Conservation (phyloP, 2,329 filamentous ascomycete genomes). For the Ophiosphaerella herpotricha region DNA sequence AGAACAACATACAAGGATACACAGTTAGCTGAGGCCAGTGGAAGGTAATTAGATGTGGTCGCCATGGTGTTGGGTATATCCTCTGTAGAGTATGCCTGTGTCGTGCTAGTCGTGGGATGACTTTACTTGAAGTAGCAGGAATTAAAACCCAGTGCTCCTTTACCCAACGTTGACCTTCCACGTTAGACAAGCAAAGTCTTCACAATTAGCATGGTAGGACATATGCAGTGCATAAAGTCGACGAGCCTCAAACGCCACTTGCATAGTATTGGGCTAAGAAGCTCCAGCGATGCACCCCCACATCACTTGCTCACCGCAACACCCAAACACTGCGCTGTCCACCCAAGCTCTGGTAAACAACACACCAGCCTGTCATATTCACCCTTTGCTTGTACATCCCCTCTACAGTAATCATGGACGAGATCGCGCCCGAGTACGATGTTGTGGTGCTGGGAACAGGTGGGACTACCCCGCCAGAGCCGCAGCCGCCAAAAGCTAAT, state of each 20-base stretch:
- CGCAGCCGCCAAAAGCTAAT: slow-evolving; percentile 34
- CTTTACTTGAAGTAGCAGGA: too few species aligned
- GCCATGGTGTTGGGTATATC: too few species aligned
- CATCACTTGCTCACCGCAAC: slow-evolving; percentile 30
- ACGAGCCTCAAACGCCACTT: slow-evolving; percentile 13
- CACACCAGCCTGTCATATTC: slow-evolving; percentile 23
- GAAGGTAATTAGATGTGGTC: too few species aligned
- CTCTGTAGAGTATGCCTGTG: too few species aligned
- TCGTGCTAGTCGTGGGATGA: too few species aligned
- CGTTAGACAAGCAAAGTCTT: too few species aligned
- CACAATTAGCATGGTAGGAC: not conserved
- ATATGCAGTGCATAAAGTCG: slow-evolving; percentile 8
- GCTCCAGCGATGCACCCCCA: slow-evolving; percentile 34
- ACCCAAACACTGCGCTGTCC: slow-evolving; percentile 16
- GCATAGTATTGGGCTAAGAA: slow-evolving; percentile 6
- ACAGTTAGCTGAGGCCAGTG: too few species aligned
- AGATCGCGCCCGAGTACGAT: slow-evolving; percentile 98
- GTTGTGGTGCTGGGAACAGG: slow-evolving; percentile 97
- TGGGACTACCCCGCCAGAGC: slow-evolving; percentile 59
- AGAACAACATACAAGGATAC: too few species aligned
- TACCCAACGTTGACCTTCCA: too few species aligned
- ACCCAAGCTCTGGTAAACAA: slow-evolving; percentile 25
- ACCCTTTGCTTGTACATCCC: slow-evolving; percentile 17
- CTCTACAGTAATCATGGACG: slow-evolving; percentile 72
- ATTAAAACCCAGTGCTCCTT: too few species aligned